Base-by-base conservation (phyloP, 345 rosid genomes). In the Dovyalis caffra region DNA sequence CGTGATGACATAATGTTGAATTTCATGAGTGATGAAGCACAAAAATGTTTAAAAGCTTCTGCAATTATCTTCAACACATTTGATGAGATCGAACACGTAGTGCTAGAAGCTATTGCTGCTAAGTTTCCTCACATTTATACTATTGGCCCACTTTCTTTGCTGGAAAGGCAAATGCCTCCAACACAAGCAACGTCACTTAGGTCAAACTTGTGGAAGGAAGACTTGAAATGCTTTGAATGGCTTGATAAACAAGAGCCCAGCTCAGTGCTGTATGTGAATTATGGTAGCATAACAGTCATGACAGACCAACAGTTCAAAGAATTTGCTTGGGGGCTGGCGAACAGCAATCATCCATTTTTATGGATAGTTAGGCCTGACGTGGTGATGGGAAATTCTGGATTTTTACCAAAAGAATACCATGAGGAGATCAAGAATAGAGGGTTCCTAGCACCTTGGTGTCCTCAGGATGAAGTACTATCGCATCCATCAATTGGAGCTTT, bases 241-340 rank as follows among this genome's bases (percentile, higher is more conserved):
- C 81, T 84, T 0, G 77, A 81, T 32, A 40, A 66, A 66, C 66
- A 31, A 16, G 68, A 75, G 11, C 29, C 51, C 7, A 58, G 72
- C 8, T 80, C 86, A 1, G 82, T 83, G 20, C 75, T 78, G 8
- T 80, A 80, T 12, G 78, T 83, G 5, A 78, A 80, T 53, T 83
- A 74, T 60, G 86, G 86, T 2, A 80, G 80, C 45, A 34, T 83
- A 3, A 51, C 82, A 33, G 66, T 73, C 63, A 77, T 80, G 78
- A 71, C 69, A 0, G 71, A 76, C 15, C 32, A 75, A 15, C 73
- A 85, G 34, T 38, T 85, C 65, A 72, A 57, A 40, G 84, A 85
- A 58, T 80, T 85, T 63, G 86, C 88, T 0, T 69, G 80, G 85
- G 84, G 88, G 14, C 80, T 82, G 26, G 88, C 86, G 1, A 73